phyloP scores from a whole-genome alignment of 2,329 filamentous ascomycete genomes.

The Aspergillus quadricinctus region DNA sequence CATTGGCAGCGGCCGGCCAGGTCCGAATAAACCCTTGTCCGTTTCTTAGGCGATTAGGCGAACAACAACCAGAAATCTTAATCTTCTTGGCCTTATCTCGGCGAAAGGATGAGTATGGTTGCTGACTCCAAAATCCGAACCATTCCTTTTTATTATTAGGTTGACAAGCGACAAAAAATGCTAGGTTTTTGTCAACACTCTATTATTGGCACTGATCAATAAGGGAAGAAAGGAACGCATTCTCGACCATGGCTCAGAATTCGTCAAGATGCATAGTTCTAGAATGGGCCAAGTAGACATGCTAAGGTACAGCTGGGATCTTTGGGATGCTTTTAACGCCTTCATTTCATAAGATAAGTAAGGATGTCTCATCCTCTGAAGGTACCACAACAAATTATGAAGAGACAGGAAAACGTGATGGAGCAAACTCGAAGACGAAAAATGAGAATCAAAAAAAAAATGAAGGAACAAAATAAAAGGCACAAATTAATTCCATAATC shows the following conservation, averaged over 20 bases:
- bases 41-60: not conserved
- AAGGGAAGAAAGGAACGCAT: not conserved
- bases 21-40: not conserved
- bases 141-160: not conserved
- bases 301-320: too few species aligned
- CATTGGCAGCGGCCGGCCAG: not conserved
- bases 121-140: not conserved
- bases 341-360: not conserved
- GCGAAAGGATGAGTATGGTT: slow-evolving; percentile 1
- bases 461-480: not conserved
- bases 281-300: not conserved
- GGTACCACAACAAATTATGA: not conserved
- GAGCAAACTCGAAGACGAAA: not conserved
- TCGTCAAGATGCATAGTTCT: not conserved
- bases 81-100: slow-evolving; percentile 10
- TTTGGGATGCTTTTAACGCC: too few species aligned
- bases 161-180: not conserved
- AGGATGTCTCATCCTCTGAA: too few species aligned
- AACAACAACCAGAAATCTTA: slow-evolving; percentile 10
- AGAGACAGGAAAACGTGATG: not conserved
- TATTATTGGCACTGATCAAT: not conserved
- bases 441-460: not conserved
- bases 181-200: not conserved
- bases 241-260: not conserved
- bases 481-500: not conserved